Percentiles rank a stretch among this genome's conserved stretches.
Evolutionary conservation across 495 filamentous ascomycete genomes (phyloP).

Genomic region (Parachaetomium inaequale): DNA sequence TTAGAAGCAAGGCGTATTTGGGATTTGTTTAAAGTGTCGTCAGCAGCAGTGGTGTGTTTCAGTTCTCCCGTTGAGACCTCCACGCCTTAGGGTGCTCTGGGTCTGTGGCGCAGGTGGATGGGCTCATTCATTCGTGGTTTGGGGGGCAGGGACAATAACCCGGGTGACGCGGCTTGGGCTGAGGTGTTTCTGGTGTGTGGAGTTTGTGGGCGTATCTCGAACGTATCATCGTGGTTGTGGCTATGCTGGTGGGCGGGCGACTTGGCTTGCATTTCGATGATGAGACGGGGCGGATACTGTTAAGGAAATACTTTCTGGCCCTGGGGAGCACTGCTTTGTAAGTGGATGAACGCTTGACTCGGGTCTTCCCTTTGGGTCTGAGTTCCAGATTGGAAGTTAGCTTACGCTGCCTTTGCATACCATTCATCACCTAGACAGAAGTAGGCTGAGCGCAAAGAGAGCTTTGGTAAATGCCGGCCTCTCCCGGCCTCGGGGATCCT

Average conservation of each 20-base stretch:
- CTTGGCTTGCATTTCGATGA: not conserved
- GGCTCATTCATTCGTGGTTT: not conserved
- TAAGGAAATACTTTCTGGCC: not conserved
- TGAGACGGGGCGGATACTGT: not conserved
- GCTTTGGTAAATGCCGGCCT: too few species aligned
- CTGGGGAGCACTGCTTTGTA: not conserved
- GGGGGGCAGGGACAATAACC: not conserved
- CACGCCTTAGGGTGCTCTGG: too few species aligned
- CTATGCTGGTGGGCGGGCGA: not conserved
- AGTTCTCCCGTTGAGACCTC: too few species aligned
- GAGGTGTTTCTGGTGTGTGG: not conserved
- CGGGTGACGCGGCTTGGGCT: slow-evolving; percentile 10
- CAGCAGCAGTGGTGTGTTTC: too few species aligned
- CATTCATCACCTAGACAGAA: not conserved
- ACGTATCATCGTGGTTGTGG: not conserved
- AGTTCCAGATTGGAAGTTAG: not conserved
- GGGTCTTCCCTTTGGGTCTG: not conserved
- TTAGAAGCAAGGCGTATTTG: too few species aligned
- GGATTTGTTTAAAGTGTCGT: too few species aligned
- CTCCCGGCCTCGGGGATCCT: too few species aligned
- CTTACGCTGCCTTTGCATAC: not conserved
- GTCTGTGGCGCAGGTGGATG: not conserved
- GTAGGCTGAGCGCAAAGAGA: not conserved
- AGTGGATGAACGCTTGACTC: not conserved
- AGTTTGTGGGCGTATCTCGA: too few species aligned